Evolutionary conservation across 2,329 filamentous ascomycete species (phyloP).

Genomic region (Monilinia fructigena): DNA sequence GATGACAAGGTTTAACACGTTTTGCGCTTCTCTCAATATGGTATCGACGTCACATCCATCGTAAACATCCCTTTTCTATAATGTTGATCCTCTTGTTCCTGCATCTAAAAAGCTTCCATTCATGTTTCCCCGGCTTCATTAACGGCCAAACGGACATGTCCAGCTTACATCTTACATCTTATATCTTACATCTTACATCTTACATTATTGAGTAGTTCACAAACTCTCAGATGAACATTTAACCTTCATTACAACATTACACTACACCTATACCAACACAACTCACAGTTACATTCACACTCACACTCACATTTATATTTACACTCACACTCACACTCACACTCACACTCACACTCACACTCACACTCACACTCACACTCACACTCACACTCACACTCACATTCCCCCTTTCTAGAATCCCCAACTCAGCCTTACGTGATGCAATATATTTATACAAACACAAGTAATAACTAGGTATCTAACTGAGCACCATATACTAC

Average conservation of each 20-base stretch:
- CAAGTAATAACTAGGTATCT: background rate
- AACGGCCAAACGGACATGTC: conserved; percentile 2
- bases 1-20: conserved; percentile 16
- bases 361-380: background rate
- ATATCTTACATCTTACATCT: background rate
- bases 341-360: too few relatives aligned
- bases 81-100: background rate
- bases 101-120: background rate
- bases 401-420: background rate
- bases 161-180: background rate
- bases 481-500: background rate
- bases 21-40: background rate
- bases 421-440: conserved; percentile 16
- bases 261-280: too few relatives aligned
- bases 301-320: background rate
- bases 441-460: background rate
- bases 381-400: background rate
- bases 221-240: background rate
- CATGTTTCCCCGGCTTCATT: background rate
- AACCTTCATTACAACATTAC: too few relatives aligned
- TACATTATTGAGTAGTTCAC: background rate
- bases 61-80: background rate
- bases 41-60: conserved; percentile 14
- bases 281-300: too few relatives aligned
- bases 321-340: background rate